These are phyloP conservation scores for Cronartium quercuum DNA, from an alignment of 1,284 basidiomycete genomes.

Conservation along the genomic window DNA sequence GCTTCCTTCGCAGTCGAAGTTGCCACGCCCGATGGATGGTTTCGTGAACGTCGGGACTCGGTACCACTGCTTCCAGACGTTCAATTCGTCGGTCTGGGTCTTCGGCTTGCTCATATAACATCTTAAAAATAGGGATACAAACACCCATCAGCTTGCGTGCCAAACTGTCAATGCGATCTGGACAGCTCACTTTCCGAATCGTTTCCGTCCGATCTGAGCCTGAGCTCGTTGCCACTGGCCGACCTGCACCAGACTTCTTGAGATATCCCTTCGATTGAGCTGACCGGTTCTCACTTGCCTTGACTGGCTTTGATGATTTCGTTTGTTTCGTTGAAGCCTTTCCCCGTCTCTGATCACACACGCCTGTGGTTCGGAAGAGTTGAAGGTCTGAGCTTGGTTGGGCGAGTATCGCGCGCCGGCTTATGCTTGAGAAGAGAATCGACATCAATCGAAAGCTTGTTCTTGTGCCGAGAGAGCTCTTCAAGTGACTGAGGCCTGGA, in stretches of 20 bases:
- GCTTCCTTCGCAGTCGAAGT: slow-evolving; percentile 4
- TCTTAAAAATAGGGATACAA: neutral
- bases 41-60: slow-evolving; percentile 22
- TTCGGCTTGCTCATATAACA: slow-evolving; percentile 18
- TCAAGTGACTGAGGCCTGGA: too few relatives aligned
- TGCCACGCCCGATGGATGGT: slow-evolving; percentile 37
- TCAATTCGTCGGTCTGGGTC: neutral
- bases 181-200: slow-evolving; percentile 21
- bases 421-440: too few relatives aligned
- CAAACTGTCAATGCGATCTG: neutral
- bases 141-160: neutral
- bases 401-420: too few relatives aligned
- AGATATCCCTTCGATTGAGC: slow-evolving; percentile 38
- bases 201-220: slow-evolving; percentile 15
- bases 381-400: too few relatives aligned
- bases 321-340: slow-evolving; percentile 29
- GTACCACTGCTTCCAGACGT: neutral
- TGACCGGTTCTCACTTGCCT: slow-evolving; percentile 20
- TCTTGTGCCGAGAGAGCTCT: too few relatives aligned
- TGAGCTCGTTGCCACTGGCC: neutral
- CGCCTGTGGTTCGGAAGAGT: too few relatives aligned
- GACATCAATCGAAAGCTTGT: too few relatives aligned
- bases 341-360: neutral
- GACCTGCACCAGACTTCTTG: slow-evolving; percentile 11
- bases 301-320: slow-evolving; percentile 4